These are phyloP conservation scores for Suillus ampliporus DNA, from an alignment of 768 basidiomycete genomes.

Conservation along the genomic window DNA sequence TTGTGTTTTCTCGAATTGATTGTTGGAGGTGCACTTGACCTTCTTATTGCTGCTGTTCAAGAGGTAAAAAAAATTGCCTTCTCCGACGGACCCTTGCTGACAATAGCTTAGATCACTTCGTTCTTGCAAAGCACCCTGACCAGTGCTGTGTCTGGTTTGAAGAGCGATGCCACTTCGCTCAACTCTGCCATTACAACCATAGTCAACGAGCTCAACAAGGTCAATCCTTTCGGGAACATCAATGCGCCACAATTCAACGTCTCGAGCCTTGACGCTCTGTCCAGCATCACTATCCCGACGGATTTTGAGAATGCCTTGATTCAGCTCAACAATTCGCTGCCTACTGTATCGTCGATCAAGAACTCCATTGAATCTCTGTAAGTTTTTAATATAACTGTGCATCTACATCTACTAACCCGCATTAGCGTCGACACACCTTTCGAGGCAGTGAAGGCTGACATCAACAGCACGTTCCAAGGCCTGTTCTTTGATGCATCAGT, in stretches of 20 bases:
- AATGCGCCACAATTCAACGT: slow-evolving; percentile 73
- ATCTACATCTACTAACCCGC: slow-evolving; percentile 7
- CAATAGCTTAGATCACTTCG: slow-evolving; percentile 63
- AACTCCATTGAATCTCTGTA: slow-evolving; percentile 69
- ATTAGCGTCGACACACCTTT: slow-evolving; percentile 84
- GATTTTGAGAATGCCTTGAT: slow-evolving; percentile 75
- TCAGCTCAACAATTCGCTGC: slow-evolving; percentile 81
- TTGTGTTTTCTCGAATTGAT: slow-evolving; percentile 93
- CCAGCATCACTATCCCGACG: slow-evolving; percentile 81
- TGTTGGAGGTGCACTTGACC: slow-evolving; percentile 76
- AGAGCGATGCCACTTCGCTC: slow-evolving; percentile 67
- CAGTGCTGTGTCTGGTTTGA: slow-evolving; percentile 70
- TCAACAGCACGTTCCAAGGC: slow-evolving; percentile 84
- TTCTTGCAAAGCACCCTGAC: slow-evolving; percentile 65
- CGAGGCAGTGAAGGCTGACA: slow-evolving; percentile 84
- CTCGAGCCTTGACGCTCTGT: slow-evolving; percentile 73
- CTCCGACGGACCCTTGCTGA: slow-evolving; percentile 13
- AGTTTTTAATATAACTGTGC: slow-evolving; percentile 33
- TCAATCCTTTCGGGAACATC: slow-evolving; percentile 76
- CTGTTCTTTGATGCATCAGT: slow-evolving; percentile 72
- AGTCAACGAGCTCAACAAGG: slow-evolving; percentile 72
- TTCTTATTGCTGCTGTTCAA: slow-evolving; percentile 83
- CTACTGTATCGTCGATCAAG: slow-evolving; percentile 78
- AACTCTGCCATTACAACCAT: slow-evolving; percentile 71
- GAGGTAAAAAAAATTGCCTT: slow-evolving; percentile 57